phyloP scores from a whole-genome alignment of 441 rosid species.

The Aleurites moluccanus region DNA sequence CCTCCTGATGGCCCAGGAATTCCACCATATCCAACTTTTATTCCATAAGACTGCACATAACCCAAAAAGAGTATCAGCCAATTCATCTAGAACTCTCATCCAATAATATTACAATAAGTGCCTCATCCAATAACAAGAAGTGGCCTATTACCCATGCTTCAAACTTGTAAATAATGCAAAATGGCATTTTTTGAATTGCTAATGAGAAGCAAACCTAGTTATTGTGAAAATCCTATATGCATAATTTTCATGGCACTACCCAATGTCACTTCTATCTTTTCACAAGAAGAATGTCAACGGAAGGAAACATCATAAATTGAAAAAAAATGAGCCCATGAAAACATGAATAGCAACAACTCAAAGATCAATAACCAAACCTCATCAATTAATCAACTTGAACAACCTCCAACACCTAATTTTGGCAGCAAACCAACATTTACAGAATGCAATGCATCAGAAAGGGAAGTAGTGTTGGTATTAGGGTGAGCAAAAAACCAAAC shows the following conservation, averaged over 20 bases:
- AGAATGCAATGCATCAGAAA: background rate
- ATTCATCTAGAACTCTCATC: slow-evolving; percentile 10
- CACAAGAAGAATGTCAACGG: background rate
- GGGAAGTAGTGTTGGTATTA: too few species aligned
- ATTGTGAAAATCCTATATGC: background rate
- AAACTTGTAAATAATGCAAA: background rate
- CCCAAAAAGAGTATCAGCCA: slow-evolving; percentile 19
- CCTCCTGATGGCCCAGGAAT: slow-evolving; percentile 95
- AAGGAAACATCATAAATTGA: background rate
- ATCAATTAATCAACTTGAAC: background rate
- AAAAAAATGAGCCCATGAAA: background rate
- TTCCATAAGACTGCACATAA: slow-evolving; percentile 72
- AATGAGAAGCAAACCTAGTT: slow-evolving; percentile 4
- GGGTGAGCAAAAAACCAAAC: too few species aligned
- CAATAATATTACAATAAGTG: background rate
- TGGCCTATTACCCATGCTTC: background rate
- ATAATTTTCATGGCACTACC: background rate
- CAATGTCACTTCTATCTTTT: background rate
- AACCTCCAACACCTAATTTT: background rate
- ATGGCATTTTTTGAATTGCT: background rate
- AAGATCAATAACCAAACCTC: background rate
- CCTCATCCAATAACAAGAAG: too few species aligned
- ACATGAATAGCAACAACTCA: background rate
- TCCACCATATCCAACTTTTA: slow-evolving; percentile 96
- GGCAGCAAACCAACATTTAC: background rate